Base-by-base conservation (phyloP, 2,329 filamentous ascomycete species). In the Xylariaceae sp. region DNA sequence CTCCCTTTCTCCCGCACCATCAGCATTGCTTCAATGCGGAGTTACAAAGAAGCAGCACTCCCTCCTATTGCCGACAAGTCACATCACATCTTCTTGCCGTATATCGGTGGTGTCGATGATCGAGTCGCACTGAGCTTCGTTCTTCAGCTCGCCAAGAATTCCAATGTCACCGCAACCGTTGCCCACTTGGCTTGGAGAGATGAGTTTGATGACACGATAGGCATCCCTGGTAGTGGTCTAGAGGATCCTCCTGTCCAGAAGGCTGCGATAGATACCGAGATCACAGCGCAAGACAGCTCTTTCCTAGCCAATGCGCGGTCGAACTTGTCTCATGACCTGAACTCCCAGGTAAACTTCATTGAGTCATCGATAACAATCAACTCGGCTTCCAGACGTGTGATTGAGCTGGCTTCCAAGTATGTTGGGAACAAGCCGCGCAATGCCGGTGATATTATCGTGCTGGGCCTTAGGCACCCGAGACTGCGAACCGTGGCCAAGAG, bases 31-130 rank as follows among this genome's bases (percentile, higher is more conserved):
- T 88, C 86, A 37, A 70, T 88, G 47, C 76, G 79, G 57, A 83
- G 81, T 60, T 72, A 78, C 34, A 73, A 76, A n/a, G 82, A 87
- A 51, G 72, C 81, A 8, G 73, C 79, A 0, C 72, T 80, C 26
- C 74, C 79, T 0, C 83, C 86, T 0, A 77, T 85, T 4, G 75
- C 77, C 4, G 82, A 89, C 64, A 85, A 84, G 57, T 84, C 83
- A 37, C 90, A 95, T 67, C 90, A 92, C 67, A 80, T 97, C 61
- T 91, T 95, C 68, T 77, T 95, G 51, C 87, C 91, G 0, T 97
- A 90, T 72, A 85, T 96, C 56, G 91, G 92, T 19, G 89, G 89
- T 6, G 74, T 77, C 1, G 94, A 99, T 66, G 92, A 96, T 65
- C 81, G 84, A 6, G 82, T 86, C 3, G 91, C 91, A 0, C 77